A percentile compares a stretch with the other conserved stretches of the same genome.
phyloP scores from a whole-genome alignment of 2,329 filamentous ascomycete species.

The Cordyceps cateniannulata region DNA sequence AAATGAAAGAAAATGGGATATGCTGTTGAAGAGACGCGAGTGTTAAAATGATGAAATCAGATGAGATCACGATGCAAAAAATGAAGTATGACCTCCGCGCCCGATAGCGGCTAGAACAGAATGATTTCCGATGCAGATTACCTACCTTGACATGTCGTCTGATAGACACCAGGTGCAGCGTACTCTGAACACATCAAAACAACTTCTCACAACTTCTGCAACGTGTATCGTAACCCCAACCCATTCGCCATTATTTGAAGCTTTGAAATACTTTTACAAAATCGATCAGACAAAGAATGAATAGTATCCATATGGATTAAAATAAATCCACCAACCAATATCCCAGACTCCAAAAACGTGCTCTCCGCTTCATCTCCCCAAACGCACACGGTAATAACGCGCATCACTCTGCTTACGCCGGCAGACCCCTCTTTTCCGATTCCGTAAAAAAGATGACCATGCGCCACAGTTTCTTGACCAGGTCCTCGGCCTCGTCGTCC shows the following conservation, averaged over 20 bases:
- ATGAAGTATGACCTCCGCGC: background rate
- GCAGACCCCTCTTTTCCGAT: conserved; percentile 82
- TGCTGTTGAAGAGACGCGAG: background rate
- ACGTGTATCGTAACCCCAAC: background rate
- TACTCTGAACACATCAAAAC: background rate
- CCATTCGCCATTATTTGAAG: background rate
- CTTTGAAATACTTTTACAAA: background rate
- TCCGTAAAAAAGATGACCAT: conserved; percentile 99
- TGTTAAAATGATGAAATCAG: background rate
- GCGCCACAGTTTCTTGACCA: conserved; percentile 96
- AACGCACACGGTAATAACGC: background rate
- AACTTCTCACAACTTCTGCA: background rate
- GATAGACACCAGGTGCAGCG: background rate
- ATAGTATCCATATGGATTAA: background rate
- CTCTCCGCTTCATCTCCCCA: background rate
- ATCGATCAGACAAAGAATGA: background rate
- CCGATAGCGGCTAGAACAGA: background rate
- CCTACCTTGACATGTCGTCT: background rate
- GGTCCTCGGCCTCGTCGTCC: conserved; percentile 87
- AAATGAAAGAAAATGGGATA: background rate
- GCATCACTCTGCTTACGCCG: conserved; percentile 38
- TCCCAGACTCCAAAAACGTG: background rate
- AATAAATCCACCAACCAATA: background rate
- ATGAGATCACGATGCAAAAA: background rate
- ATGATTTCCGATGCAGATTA: background rate